phyloP scores from a whole-genome alignment of 805 yeast species.

The Teunomyces tritomae region DNA sequence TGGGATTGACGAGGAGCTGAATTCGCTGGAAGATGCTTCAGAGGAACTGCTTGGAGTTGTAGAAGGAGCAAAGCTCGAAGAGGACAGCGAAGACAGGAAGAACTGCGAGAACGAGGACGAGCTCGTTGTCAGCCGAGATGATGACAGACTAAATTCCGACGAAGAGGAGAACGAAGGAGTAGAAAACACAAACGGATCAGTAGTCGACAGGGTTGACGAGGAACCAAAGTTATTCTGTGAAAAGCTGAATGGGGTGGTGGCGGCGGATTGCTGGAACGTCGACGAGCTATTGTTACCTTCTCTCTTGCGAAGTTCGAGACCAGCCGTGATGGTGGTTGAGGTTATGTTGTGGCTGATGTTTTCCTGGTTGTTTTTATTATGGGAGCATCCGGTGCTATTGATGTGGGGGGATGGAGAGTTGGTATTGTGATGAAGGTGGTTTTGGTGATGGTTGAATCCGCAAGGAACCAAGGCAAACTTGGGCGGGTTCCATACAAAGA shows the following conservation, averaged over 20 bases:
- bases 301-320: not conserved
- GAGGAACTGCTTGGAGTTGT: not conserved
- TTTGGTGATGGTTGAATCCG: not conserved
- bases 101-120: not conserved
- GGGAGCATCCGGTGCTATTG: not conserved
- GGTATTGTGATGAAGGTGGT: not conserved
- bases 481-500: not conserved
- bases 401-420: not conserved
- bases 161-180: not conserved
- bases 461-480: not conserved
- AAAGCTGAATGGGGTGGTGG: not conserved
- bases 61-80: not conserved
- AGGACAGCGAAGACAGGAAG: slow-evolving; percentile 1
- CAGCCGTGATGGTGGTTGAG: not conserved
- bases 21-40: not conserved
- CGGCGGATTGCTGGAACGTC: not conserved
- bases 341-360: not conserved
- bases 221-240: not conserved
- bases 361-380: not conserved
- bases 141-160: not conserved
- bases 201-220: not conserved
- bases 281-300: not conserved
- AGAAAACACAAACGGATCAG: not conserved
- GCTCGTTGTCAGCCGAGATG: no score
- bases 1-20: not conserved